A percentile compares a stretch with the other conserved stretches of the same genome.
These are phyloP conservation scores for Zygosaccharomyces siamensis DNA, from an alignment of 805 yeast species.

Conservation along the genomic window DNA sequence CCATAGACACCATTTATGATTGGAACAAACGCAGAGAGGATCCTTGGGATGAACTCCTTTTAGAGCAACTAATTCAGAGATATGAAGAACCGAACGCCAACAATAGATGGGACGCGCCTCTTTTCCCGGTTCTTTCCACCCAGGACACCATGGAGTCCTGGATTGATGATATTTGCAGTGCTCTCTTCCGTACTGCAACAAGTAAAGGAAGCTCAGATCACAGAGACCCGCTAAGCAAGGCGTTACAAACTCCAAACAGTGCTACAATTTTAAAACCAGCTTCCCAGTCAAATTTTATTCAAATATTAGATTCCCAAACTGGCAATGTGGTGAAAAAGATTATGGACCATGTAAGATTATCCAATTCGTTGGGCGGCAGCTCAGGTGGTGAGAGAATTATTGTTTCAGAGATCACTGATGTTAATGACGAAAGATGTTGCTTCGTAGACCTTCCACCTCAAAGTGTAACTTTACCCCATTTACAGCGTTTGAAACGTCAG, in stretches of 20 bases:
- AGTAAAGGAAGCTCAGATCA: slow-evolving; percentile 9
- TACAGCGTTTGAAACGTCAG: slow-evolving; percentile 79
- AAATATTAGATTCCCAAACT: slow-evolving; percentile 70
- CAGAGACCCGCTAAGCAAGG: slow-evolving; percentile 46
- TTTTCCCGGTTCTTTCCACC: slow-evolving; percentile 55
- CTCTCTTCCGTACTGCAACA: slow-evolving; percentile 39
- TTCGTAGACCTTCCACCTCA: slow-evolving; percentile 59
- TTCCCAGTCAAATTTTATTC: slow-evolving; percentile 66
- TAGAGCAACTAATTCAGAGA: slow-evolving; percentile 69
- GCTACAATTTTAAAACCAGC: slow-evolving; percentile 84
- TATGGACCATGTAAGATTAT: slow-evolving; percentile 42
- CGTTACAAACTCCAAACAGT: slow-evolving; percentile 66
- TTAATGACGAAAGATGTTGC: slow-evolving; percentile 37
- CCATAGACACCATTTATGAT: slow-evolving; percentile 53
- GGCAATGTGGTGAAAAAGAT: slow-evolving; percentile 58
- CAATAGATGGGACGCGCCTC: slow-evolving; percentile 91
- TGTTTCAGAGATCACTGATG: slow-evolving; percentile 37
- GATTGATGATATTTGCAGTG: slow-evolving; percentile 61
- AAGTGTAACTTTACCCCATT: slow-evolving; percentile 62
- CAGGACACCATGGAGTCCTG: slow-evolving; percentile 44
- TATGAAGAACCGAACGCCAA: slow-evolving; percentile 90
- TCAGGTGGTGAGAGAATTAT: slow-evolving; percentile 45
- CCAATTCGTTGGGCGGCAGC: slow-evolving; percentile 40
- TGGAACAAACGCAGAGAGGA: slow-evolving; percentile 46
- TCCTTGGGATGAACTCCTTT: slow-evolving; percentile 61